These are phyloP conservation scores for Sugiyamaella americana DNA, from an alignment of 805 yeast genomes.

Conservation along the genomic window DNA sequence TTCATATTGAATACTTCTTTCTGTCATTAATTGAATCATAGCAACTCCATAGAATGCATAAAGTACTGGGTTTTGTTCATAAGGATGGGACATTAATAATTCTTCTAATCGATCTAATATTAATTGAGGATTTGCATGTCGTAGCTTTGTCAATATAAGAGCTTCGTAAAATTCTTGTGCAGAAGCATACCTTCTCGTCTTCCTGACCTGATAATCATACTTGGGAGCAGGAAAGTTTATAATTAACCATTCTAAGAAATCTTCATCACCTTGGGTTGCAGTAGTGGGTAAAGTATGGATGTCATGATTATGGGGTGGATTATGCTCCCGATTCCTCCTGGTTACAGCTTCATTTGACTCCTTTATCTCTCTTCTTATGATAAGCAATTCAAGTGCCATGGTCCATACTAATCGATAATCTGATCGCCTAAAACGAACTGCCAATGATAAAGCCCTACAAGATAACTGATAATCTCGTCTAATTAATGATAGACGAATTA, in stretches of 20 bases:
- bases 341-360: neutral
- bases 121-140: slow-evolving; percentile 14
- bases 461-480: neutral
- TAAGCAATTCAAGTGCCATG: slow-evolving; percentile 19
- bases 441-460: neutral
- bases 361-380: slow-evolving; percentile 15
- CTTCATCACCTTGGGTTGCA: slow-evolving; percentile 16
- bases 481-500: neutral
- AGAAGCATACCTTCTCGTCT: neutral
- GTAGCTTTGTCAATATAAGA: slow-evolving; percentile 15
- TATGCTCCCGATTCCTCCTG: neutral
- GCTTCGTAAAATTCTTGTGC: slow-evolving; percentile 5
- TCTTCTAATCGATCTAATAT: slow-evolving; percentile 21
- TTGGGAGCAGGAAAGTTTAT: slow-evolving; percentile 15
- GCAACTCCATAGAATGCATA: slow-evolving; percentile 21
- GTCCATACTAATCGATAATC: slow-evolving; percentile 21
- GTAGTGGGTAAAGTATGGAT: slow-evolving; percentile 9
- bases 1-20: neutral
- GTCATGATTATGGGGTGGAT: slow-evolving; percentile 6
- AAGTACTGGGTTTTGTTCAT: slow-evolving; percentile 19
- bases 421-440: neutral
- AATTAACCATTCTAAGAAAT: slow-evolving; percentile 23
- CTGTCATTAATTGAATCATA: slow-evolving; percentile 16
- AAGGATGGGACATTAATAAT: slow-evolving; percentile 17
- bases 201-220: neutral